phyloP scores from a whole-genome alignment of 2,329 filamentous ascomycete genomes.

The Fusarium robinianum region DNA sequence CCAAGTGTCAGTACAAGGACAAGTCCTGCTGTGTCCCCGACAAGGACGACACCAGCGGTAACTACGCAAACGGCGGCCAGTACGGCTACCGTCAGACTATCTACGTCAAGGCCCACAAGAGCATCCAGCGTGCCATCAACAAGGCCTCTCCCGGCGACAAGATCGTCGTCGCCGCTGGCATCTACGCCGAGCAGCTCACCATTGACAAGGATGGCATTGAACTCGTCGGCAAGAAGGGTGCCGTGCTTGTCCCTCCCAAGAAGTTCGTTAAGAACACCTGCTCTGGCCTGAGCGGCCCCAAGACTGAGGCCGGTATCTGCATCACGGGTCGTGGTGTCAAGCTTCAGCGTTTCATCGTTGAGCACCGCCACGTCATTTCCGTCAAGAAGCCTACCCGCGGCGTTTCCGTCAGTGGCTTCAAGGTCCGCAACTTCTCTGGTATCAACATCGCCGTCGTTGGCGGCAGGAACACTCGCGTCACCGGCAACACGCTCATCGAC shows the following conservation, averaged over 20 bases:
- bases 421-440: slow-evolving; percentile 39
- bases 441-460: slow-evolving; percentile 45
- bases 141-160: slow-evolving; percentile 35
- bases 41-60: slow-evolving; percentile 1
- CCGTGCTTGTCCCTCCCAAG: slow-evolving; percentile 34
- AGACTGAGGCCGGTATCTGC: slow-evolving; percentile 41
- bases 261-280: slow-evolving; percentile 36
- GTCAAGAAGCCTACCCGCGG: slow-evolving; percentile 36
- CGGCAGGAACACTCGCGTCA: slow-evolving; percentile 30
- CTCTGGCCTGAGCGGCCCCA: slow-evolving; percentile 36
- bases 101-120: slow-evolving; percentile 24
- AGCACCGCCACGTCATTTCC: slow-evolving; percentile 39
- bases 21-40: slow-evolving; percentile 18
- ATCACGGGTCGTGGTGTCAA: slow-evolving; percentile 38
- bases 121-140: slow-evolving; percentile 41
- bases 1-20: slow-evolving; percentile 24
- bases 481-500: slow-evolving; percentile 27
- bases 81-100: slow-evolving; percentile 16
- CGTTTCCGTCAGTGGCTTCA: slow-evolving; percentile 42
- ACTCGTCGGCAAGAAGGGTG: slow-evolving; percentile 37
- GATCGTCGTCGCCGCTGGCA: slow-evolving; percentile 41
- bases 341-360: slow-evolving; percentile 30
- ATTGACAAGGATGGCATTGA: slow-evolving; percentile 43
- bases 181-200: slow-evolving; percentile 42
- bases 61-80: slow-evolving; percentile 1